Evolutionary conservation across 176 grass and related monocot species (phyloP).

Genomic region (Aegilops speltoides): DNA sequence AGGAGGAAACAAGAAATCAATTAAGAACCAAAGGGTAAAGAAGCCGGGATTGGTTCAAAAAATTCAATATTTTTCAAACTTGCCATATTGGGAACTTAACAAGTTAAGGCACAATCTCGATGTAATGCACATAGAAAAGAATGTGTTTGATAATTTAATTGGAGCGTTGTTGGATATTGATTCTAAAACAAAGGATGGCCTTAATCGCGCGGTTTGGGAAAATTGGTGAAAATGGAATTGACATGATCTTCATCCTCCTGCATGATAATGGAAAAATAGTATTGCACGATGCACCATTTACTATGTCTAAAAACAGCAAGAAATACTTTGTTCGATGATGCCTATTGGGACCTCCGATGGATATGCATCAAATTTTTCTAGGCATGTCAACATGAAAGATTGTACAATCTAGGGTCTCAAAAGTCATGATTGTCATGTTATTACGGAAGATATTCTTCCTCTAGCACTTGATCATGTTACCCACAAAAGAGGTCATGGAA

Average conservation of each 20-base stretch:
- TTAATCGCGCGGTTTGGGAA: not conserved
- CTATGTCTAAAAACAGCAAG: not conserved
- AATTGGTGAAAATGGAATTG: not conserved
- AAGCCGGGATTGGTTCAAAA: not conserved
- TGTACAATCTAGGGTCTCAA: constrained; percentile 8
- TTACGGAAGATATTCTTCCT: constrained; percentile 24
- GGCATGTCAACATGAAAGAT: constrained; percentile 22
- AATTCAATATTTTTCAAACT: too few relatives aligned
- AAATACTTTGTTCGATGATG: not conserved
- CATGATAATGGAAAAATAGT: not conserved
- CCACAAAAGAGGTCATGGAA: not conserved
- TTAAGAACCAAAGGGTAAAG: not conserved
- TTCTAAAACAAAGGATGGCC: not conserved
- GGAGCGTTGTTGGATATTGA: not conserved
- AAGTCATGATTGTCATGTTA: constrained; percentile 35
- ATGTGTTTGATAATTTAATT: not conserved
- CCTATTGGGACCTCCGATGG: not conserved
- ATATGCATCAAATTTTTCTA: not conserved
- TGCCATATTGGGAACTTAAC: too few relatives aligned
- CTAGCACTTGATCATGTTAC: constrained; percentile 6
- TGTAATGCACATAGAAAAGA: too few relatives aligned
- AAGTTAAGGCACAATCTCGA: too few relatives aligned
- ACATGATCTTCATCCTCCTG: not conserved
- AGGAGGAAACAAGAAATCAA: not conserved
- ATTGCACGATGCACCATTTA: not conserved